Evolutionary conservation across 2,329 filamentous ascomycete genomes (phyloP).

Genomic region (Fusarium scirpi): DNA sequence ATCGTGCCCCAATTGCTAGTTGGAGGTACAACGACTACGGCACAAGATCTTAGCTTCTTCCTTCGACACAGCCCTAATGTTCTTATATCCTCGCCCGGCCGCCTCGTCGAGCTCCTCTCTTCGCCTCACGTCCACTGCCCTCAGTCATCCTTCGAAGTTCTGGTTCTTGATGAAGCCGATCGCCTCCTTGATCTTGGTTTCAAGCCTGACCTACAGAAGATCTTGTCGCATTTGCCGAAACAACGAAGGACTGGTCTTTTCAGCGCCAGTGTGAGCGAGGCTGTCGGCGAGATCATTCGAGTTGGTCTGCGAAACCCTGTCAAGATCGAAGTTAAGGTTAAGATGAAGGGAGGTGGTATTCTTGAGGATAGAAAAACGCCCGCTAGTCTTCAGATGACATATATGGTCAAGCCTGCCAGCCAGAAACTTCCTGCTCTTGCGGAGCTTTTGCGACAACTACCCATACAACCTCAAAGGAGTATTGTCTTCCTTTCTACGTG

Average conservation of each 20-base stretch:
- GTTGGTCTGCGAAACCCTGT: constrained; percentile 94
- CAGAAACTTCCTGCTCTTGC: constrained; percentile 83
- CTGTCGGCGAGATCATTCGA: constrained; percentile 90
- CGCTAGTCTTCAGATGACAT: constrained; percentile 92
- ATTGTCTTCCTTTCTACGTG: constrained; percentile 96
- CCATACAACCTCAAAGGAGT: constrained; percentile 82
- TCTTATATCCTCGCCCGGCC: constrained; percentile 89
- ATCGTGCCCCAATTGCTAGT: constrained; percentile 89
- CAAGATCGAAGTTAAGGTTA: constrained; percentile 94
- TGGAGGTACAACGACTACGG: constrained; percentile 81
- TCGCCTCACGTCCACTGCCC: constrained; percentile 90
- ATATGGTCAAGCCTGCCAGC: constrained; percentile 78
- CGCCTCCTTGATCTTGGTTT: constrained; percentile 93
- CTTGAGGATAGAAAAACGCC: constrained; percentile 88
- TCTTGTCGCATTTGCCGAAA: constrained; percentile 86
- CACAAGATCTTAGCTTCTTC: constrained; percentile 89
- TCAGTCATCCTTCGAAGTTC: constrained; percentile 88
- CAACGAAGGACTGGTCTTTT: constrained; percentile 94
- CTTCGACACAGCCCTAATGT: constrained; percentile 87
- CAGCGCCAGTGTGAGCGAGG: constrained; percentile 95
- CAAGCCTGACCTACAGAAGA: constrained; percentile 88
- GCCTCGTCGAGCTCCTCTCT: constrained; percentile 86
- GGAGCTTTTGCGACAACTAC: constrained; percentile 75
- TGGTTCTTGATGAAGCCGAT: constrained; percentile 96
- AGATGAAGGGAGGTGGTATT: constrained; percentile 72